Base-by-base conservation (phyloP, 2,329 filamentous ascomycete genomes). In the Gaeumannomyces sp. region DNA sequence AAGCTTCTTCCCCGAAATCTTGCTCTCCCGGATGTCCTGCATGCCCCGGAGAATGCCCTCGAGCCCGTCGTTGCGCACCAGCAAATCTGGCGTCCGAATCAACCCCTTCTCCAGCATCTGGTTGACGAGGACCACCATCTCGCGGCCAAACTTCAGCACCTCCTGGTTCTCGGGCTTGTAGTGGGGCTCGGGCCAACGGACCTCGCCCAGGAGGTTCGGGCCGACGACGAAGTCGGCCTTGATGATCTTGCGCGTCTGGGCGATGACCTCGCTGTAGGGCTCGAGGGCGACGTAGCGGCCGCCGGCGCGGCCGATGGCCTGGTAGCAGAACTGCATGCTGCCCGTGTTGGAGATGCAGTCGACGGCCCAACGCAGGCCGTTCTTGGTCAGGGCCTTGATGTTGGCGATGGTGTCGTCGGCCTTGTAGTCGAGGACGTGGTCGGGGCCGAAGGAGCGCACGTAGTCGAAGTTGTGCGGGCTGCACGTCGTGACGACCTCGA, bases 361-460 rank as follows among this genome's bases (percentile, higher is more conserved):
- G 53, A 83, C 77, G 4, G 73, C 81, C 31, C 80, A 71, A 19
- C 71, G 71, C 4, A 85, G 73, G 35, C 71, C 72, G 71, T 81
- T 76, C 4, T 78, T 73, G 13, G 80, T 81, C 63, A 74, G 74
- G 58, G 75, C 72, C 45, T 77, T 75, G 71, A 86, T 85, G 66
- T 82, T 76, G 56, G 74, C 72, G 1, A 76, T 76, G 38, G 77
- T 76, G 0, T 78, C 74, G 25, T 78, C 76, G 28, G 28, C 59
- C 25, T 76, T 76, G 75, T 85, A 85, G 72, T 85, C 78, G 68
- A 83, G 83, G 14, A 76, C 76, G 59, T 74, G 74, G 65, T 78
- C 76, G 1, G 81, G 82, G 27, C 83, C 83, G 14, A 81, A 73
- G 4, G 70, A 72, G 66, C 77, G 77, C 3, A 81, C 73, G 14